A percentile compares a stretch with the other conserved stretches of the same genome.
These are phyloP conservation scores for Dipteronia sinensis DNA, from an alignment of 345 rosid species.

Conservation along the genomic window DNA sequence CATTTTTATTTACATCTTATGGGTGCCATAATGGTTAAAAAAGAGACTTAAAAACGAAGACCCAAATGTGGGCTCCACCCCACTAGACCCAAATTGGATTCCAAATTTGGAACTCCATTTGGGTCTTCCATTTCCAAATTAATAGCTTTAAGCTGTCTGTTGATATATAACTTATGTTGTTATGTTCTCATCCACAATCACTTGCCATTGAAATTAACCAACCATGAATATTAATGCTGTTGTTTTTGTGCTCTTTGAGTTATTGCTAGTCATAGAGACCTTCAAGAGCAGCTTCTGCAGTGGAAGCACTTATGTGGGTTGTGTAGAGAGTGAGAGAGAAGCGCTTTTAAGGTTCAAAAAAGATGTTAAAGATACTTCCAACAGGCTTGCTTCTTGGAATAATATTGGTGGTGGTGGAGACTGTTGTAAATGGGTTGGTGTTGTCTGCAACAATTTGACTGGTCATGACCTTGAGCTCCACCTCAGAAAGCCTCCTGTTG, in stretches of 20 bases:
- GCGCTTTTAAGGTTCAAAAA: slow-evolving; percentile 1
- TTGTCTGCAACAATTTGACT: slow-evolving; percentile 1
- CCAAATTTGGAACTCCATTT: too few species aligned
- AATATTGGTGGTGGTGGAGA: not conserved
- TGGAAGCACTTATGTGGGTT: not conserved
- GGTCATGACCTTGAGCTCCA: not conserved
- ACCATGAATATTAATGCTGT: not conserved
- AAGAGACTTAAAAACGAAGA: too few species aligned
- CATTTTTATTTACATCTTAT: too few species aligned
- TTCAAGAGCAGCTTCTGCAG: not conserved
- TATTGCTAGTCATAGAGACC: not conserved
- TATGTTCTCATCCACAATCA: not conserved
- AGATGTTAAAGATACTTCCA: not conserved
- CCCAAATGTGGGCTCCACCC: too few species aligned
- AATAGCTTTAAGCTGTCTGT: too few species aligned
- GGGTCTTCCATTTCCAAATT: too few species aligned
- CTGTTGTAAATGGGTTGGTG: slow-evolving; percentile 1
- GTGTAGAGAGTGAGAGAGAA: slow-evolving; percentile 1
- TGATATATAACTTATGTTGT: too few species aligned
- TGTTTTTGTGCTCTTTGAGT: not conserved
- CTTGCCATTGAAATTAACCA: not conserved
- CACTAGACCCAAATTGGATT: too few species aligned
- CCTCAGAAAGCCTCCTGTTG: not conserved
- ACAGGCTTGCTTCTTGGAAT: not conserved
- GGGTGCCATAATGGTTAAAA: too few species aligned